Evolutionary conservation across 2,329 filamentous ascomycete species (phyloP), one percentile per base, ranked within the genome.

Genomic region (Ophiostoma ips): DNA sequence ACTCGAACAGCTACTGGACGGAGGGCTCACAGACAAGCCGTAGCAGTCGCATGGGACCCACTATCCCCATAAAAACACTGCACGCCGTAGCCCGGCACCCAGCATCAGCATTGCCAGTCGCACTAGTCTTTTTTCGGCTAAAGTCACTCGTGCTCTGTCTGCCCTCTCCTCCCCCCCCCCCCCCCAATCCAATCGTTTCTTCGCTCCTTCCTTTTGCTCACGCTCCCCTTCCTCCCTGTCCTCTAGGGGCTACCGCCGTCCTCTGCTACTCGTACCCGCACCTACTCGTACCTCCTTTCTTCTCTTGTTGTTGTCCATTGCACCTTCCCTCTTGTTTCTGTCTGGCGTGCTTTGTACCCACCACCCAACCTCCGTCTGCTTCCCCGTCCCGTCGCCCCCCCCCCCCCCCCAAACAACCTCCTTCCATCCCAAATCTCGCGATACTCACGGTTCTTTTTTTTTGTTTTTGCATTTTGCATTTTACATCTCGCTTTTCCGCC

Each of bases 251-350:
- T 13, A 12, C 18, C 37, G 37, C 37, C 37, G 37, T n/a, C 38
- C 33, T 33, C 30, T n/a, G n/a, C n/a, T n/a, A n/a, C n/a, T n/a
- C n/a, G n/a, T n/a, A n/a, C n/a, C 28, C 43, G 43, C 40, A 31
- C 40, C 30, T 43, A n/a, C n/a, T n/a, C n/a, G n/a, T n/a, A 30
- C 40, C 40, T 43, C 40, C 40, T 43, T 40, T 18, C 21, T n/a
- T n/a, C 13, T 41, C 40, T 43, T 45, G 30, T 45, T 44, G 41
- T 44, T 45, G 43, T 45, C 43, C 28, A 15, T 30, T 21, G 40
- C 40, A 31, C 40, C 30, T 43, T 43, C 43, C 43, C 41, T 28
- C 30, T n/a, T 44, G 24, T 31, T 33, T 45, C 43, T 18, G 16
- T 34, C 41, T 45, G 28, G n/a, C 28, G 43, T 45, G 24, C 13